Conservation (phyloP, 2,329 filamentous ascomycete species). For the Fusarium chaquense region DNA sequence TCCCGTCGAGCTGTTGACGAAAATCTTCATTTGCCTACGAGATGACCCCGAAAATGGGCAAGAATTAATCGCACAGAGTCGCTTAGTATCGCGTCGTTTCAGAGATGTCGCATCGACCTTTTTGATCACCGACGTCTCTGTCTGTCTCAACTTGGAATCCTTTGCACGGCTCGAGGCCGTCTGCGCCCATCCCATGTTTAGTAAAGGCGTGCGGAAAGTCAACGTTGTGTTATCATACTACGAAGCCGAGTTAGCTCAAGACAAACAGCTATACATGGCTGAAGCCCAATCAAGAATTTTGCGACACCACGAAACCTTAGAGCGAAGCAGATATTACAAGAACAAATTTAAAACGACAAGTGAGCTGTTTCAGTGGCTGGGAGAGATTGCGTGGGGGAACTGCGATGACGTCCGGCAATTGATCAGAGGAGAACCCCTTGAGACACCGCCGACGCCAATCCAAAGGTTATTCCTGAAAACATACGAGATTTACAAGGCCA, state of each 20-base stretch:
- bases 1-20: neutral
- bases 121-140: neutral
- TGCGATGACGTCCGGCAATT: neutral
- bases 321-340: neutral
- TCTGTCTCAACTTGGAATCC: neutral
- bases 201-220: slow-evolving; percentile 2
- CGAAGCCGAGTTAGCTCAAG: neutral
- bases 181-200: neutral
- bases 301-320: neutral
- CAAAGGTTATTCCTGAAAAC: neutral
- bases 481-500: slow-evolving; percentile 3
- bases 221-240: neutral
- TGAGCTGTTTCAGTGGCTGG: neutral
- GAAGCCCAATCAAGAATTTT: slow-evolving; percentile 1
- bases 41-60: neutral
- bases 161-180: neutral
- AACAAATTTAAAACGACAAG: neutral
- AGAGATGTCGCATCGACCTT: neutral
- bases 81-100: slow-evolving; percentile 6
- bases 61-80: neutral
- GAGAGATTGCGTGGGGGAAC: neutral
- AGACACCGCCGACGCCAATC: neutral
- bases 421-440: neutral
- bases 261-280: neutral
- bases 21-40: neutral